Base-by-base conservation (phyloP, 495 filamentous ascomycete species). In the Penicillium crystallinum region DNA sequence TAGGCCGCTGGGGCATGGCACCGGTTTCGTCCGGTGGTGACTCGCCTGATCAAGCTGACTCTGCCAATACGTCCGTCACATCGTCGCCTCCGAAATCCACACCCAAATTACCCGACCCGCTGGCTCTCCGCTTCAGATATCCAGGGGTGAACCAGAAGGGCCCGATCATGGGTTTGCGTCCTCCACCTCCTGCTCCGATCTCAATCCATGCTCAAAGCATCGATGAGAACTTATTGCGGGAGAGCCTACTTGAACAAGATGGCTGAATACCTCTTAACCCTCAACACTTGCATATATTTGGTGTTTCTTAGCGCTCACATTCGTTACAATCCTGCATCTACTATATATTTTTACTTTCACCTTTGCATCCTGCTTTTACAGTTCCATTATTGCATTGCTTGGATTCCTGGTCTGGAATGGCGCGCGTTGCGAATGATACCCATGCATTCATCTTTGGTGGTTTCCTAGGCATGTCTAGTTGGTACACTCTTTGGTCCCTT, bases 1-100 rank as follows among this genome's bases (percentile, higher is more conserved):
- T 76, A 8, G 77, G 80, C 8, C 69, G 73, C 29, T 83, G 79
- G 80, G 79, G 78, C 17, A 64, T 72, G 14, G 68, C 71, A 6
- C 72, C 77, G 1, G 56, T 61, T 6, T 36, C 68, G 37, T 58
- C 63, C 3, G 41, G 59, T 14, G 38, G 53, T 23, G 56, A 62
- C 25, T 49, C 63, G 2, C 42, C 57, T 11, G 48, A 55, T 12
- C 19, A 55, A 9, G 38, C 51, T 4, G 59, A 63, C 8, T 61
- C 57, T n/a, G 31, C 57, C 7, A 48, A 42, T n/a, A 19, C 46
- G 18, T 44, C 51, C 18, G 23, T 23, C 1, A 18, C 51, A 27
- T 33, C 44, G 2, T 43, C 46, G 11, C 46, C 49, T 23, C 43
- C 53, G 18, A 7, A 4, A 4, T 8, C 38, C 21, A 33, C 12